Percentiles rank a stretch among this genome's conserved stretches.
Conservation (phyloP, 1,139 yeast species). For the Debaryomyces coudertii region DNA sequence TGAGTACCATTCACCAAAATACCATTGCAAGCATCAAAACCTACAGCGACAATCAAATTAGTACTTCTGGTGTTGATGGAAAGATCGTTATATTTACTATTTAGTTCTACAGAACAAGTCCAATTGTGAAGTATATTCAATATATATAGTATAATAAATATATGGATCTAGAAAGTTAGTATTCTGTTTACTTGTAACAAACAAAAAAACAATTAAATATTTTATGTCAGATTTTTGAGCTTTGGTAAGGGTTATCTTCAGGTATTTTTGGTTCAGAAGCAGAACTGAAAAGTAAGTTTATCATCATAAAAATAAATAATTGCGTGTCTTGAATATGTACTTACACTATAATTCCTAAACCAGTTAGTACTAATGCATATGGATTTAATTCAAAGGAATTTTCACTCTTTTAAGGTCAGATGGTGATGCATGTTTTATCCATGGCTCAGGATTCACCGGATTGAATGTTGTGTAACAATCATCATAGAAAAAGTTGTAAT, state of each 20-base stretch:
- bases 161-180: slow-evolving; percentile 9
- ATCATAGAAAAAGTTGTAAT: slow-evolving; percentile 30
- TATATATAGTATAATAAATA: slow-evolving; percentile 2
- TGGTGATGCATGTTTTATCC: slow-evolving; percentile 90
- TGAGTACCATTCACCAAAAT: slow-evolving; percentile 87
- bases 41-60: slow-evolving; percentile 50
- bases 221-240: slow-evolving; percentile 26
- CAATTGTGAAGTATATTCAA: slow-evolving; percentile 3
- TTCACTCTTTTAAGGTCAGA: slow-evolving; percentile 50
- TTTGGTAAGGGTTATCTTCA: slow-evolving; percentile 68
- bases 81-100: slow-evolving; percentile 69
- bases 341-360: slow-evolving; percentile 3
- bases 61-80: slow-evolving; percentile 77
- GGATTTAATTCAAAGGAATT: background rate
- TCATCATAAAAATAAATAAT: slow-evolving; percentile 54
- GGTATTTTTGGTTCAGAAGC: slow-evolving; percentile 75
- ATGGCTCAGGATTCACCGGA: slow-evolving; percentile 69
- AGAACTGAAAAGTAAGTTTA: slow-evolving; percentile 70
- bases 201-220: background rate
- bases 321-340: background rate
- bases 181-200: slow-evolving; percentile 2
- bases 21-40: slow-evolving; percentile 78
- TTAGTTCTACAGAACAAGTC: slow-evolving; percentile 13
- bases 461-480: slow-evolving; percentile 46
- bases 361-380: slow-evolving; percentile 7